Evolutionary conservation across 768 basidiomycete genomes (phyloP).

Genomic region (Agrocybe chaxingu): DNA sequence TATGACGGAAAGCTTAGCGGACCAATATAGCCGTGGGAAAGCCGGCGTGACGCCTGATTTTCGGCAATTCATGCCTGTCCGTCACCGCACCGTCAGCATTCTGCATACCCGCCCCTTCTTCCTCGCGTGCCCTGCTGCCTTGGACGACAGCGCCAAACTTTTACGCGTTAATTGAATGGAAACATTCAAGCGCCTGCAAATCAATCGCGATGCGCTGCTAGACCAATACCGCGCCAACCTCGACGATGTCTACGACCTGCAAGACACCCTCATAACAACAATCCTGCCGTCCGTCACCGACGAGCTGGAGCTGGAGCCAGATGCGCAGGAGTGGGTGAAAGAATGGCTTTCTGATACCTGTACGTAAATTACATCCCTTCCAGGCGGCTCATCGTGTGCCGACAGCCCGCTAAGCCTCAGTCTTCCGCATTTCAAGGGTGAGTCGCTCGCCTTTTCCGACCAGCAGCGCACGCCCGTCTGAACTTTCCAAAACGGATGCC

Average conservation of each 20-base stretch:
- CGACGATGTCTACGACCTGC: slow-evolving; percentile 43
- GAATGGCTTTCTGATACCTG: slow-evolving; percentile 68
- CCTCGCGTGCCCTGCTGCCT: too few relatives aligned
- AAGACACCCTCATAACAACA: slow-evolving; percentile 48
- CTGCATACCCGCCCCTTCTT: too few relatives aligned
- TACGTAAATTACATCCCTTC: slow-evolving; percentile 31
- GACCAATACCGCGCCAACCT: slow-evolving; percentile 49
- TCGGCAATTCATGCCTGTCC: neutral
- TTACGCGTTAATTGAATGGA: slow-evolving; percentile 23
- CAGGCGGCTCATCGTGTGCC: slow-evolving; percentile 12
- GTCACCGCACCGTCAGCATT: neutral
- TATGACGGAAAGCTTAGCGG: slow-evolving; percentile 6
- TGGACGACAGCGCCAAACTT: neutral
- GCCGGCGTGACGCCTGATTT: neutral
- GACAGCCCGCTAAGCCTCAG: slow-evolving; percentile 36
- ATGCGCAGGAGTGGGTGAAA: slow-evolving; percentile 46
- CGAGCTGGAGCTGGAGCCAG: slow-evolving; percentile 50
- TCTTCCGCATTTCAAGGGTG: slow-evolving; percentile 65
- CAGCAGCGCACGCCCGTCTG: slow-evolving; percentile 6
- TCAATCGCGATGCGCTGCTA: slow-evolving; percentile 45
- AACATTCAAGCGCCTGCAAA: slow-evolving; percentile 37
- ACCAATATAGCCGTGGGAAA: slow-evolving; percentile 17
- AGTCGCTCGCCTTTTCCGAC: slow-evolving; percentile 20
- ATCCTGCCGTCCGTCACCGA: slow-evolving; percentile 58
- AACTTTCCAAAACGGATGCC: neutral